These are phyloP conservation scores for Calocybe indica DNA, from an alignment of 768 basidiomycete genomes.

Conservation along the genomic window DNA sequence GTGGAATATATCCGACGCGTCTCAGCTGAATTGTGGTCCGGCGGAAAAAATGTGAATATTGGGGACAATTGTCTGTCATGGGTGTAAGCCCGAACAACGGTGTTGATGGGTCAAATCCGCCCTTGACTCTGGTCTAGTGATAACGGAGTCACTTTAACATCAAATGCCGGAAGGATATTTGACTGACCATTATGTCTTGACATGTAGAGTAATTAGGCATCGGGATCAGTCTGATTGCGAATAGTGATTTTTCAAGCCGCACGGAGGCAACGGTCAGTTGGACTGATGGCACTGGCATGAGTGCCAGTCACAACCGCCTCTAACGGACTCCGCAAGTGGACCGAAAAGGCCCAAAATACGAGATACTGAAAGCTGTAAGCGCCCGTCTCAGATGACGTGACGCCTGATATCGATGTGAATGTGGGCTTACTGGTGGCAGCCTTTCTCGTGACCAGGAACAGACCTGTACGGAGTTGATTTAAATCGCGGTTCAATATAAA, in stretches of 20 bases:
- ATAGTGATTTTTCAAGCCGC: too few species aligned
- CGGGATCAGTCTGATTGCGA: too few species aligned
- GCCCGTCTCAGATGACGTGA: slow-evolving; percentile 16
- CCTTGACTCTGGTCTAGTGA: slow-evolving; percentile 7
- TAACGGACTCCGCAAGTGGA: slow-evolving; percentile 6
- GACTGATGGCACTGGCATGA: neutral
- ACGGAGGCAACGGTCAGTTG: neutral
- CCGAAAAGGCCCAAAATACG: slow-evolving; percentile 1
- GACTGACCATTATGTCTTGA: slow-evolving; percentile 2
- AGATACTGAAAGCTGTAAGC: slow-evolving; percentile 6
- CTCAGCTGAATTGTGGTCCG: too few species aligned
- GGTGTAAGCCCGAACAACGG: too few species aligned
- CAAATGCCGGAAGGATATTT: slow-evolving; percentile 4
- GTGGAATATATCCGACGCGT: too few species aligned
- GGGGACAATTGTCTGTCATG: too few species aligned
- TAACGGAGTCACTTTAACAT: slow-evolving; percentile 1
- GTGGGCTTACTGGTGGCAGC: neutral
- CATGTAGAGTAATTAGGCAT: neutral
- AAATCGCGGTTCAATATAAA: neutral
- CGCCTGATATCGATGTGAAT: slow-evolving; percentile 12
- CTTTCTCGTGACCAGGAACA: too few species aligned
- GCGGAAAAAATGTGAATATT: too few species aligned
- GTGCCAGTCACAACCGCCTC: slow-evolving; percentile 9
- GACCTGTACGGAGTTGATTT: slow-evolving; percentile 6
- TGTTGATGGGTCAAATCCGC: neutral